These are phyloP conservation scores for Arthroderma uncinatum DNA, from an alignment of 2,329 filamentous ascomycete genomes.

Conservation along the genomic window DNA sequence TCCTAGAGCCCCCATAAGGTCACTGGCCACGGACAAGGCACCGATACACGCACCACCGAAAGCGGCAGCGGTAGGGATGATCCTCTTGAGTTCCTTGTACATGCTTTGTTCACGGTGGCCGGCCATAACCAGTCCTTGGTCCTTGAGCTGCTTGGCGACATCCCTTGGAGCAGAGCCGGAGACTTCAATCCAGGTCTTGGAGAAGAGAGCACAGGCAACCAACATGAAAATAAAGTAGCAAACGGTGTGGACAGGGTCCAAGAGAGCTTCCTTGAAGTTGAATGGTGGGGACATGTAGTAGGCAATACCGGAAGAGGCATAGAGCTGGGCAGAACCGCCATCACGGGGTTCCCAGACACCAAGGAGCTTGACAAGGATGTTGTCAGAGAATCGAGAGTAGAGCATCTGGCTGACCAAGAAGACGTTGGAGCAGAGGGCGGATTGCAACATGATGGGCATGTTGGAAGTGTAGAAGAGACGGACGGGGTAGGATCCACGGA, in stretches of 20 bases:
- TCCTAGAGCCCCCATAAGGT: constrained; percentile 89
- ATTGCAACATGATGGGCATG: constrained; percentile 99
- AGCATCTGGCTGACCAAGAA: constrained; percentile 99
- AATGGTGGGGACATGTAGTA: constrained; percentile 99
- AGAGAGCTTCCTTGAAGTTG: constrained; percentile 91
- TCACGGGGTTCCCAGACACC: constrained; percentile 98
- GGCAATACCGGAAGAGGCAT: constrained; percentile 81
- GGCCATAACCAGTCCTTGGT: constrained; percentile 98
- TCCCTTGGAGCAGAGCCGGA: constrained; percentile 95
- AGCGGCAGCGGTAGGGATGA: constrained; percentile 94
- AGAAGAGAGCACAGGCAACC: constrained; percentile 93
- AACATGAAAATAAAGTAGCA: constrained; percentile 98
- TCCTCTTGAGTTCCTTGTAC: constrained; percentile 99
- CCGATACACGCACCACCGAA: constrained; percentile 99
- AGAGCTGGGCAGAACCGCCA: constrained; percentile 78
- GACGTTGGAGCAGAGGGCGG: constrained; percentile 94
- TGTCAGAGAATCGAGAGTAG: constrained; percentile 97
- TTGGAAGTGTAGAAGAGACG: constrained; percentile 99
- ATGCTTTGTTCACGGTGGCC: constrained; percentile 99
- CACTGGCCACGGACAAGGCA: constrained; percentile 86
- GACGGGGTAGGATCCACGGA: constrained; percentile 94
- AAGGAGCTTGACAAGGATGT: constrained; percentile 92
- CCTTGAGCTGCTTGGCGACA: constrained; percentile 99
- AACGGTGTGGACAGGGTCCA: constrained; percentile 92
- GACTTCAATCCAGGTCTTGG: constrained; percentile 99